phyloP scores from a whole-genome alignment of 2,329 filamentous ascomycete genomes.

The Xylariaceae sp. region DNA sequence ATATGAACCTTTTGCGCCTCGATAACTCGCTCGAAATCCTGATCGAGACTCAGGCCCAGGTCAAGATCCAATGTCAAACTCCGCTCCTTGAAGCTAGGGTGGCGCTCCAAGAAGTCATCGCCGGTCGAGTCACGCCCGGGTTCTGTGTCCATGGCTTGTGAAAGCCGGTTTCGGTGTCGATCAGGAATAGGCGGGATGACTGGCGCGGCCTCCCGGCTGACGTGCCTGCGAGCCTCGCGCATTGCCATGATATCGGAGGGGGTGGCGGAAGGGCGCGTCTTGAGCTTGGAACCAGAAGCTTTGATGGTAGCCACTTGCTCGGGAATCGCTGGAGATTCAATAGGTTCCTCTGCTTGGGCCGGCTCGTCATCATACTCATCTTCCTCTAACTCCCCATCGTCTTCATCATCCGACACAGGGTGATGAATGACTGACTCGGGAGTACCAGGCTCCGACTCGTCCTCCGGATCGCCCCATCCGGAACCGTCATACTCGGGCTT shows the following conservation, averaged over 20 bases:
- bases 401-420: constrained; percentile 41
- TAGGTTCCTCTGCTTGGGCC: constrained; percentile 17
- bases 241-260: constrained; percentile 77
- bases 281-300: constrained; percentile 70
- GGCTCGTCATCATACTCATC: constrained; percentile 22
- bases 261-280: constrained; percentile 81
- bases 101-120: constrained; percentile 47
- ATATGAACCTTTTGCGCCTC: constrained; percentile 91
- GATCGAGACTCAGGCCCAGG: constrained; percentile 76
- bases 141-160: constrained; percentile 36
- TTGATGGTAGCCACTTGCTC: constrained; percentile 84
- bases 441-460: constrained; percentile 58
- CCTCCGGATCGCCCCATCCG: constrained; percentile 41
- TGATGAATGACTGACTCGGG: constrained; percentile 89
- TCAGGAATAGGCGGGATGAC: constrained; percentile 53
- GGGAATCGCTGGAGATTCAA: constrained; percentile 60
- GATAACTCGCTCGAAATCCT: constrained; percentile 91
- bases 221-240: constrained; percentile 77
- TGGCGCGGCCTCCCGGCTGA: constrained; percentile 63
- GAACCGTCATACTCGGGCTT: constrained; percentile 59
- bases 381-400: constrained; percentile 34
- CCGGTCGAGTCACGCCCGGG: constrained; percentile 25
- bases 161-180: constrained; percentile 49
- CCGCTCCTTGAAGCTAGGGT: constrained; percentile 70
- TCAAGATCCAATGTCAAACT: constrained; percentile 79